Evolutionary conservation across 164 flowering plant species (phyloP), one percentile per base, ranked within the genome.

Genomic region (Magnolia sinica): DNA sequence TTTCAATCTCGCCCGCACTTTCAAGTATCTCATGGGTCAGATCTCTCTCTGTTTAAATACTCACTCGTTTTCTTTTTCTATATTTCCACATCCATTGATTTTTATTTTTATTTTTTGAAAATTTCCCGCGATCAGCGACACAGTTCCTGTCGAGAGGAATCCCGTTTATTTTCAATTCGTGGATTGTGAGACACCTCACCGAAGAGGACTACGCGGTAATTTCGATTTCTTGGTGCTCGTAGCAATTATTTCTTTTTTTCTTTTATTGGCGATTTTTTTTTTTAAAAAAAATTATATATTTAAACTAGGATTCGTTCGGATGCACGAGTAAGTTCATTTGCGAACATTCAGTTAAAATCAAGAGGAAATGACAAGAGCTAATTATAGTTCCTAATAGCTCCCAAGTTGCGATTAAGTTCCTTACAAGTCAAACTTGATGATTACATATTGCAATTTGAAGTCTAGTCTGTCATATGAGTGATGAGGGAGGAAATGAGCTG

Each of bases 91-190:
- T 50, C 23, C 0, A 18, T 10, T 75, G 72, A 59, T 19, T 49
- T 19, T 49, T 22, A 13, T 65, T 45, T 68, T 23, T 9, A n/a
- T 70, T 70, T 20, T 64, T 75, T 22, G 64, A 37, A 11, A 4
- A 27, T 10, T 63, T 16, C 63, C 68, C 22, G 23, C 23, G 10
- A 67, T 79, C 84, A 96, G 99, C 98, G 50, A 94, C 97, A 9
- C 99, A 93, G 88, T 84, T 94, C 31, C 73, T 92, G 78, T 88
- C 98, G 0, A 89, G 99, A 77, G 97, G 94, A 75, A 92, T 96
- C 16, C 98, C 98, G 0, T 96, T 96, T 79, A 70, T 91, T 45
- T 92, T 96, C 89, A 94, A 94, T 84, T 74, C 91, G 1, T 94
- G 97, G 98, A 92, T 94, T 59, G 94, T 94, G 2, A 80, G 98